Base-by-base conservation (phyloP, 2,329 filamentous ascomycete species). In the Elsinoe arachidis region DNA sequence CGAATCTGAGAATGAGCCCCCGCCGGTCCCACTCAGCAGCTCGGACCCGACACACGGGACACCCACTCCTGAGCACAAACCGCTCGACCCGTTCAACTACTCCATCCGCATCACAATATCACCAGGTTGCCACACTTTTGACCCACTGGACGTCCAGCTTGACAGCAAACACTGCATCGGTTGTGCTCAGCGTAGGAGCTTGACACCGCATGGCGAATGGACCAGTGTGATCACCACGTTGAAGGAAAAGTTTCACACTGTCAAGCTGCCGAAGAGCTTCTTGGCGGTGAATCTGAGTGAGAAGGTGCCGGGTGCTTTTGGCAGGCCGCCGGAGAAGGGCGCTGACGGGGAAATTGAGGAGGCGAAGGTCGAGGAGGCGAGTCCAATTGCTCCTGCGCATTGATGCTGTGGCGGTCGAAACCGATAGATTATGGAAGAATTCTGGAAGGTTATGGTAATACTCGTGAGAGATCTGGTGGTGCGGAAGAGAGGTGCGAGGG, bases 141-240 rank as follows among this genome's bases (percentile, higher is more conserved):
- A 97, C 71, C 93, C 93, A 4, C 79, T 99, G 26, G 92, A 99
- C 69, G 91, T 99, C 63, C 90, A 96, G 75, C 83, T 99, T 26
- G 93, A 99, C 71, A 93, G 88, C 65, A 89, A 93, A 66, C 93
- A 99, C 71, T 95, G 90, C 71, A 99, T 99, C 66, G 91, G 92
- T 39, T 95, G 88, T 69, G 90, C 92, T 5, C 90, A 90, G n/a
- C 80, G 91, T 61, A 81, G 93, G 61, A 95, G 89, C 68, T 75
- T 99, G 66, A 97, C 92, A 2, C 82, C 88, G 2, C 95, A 99
- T 73, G 84, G 85, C 37, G 89, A 99, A 71, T 99, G 93, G 92
- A 92, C 95, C 73, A 83, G 92, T 66, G 88, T 99, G n/a, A 88
- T 99, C 63, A 91, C 96, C 73, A 97, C 91, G 1, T 76, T 99